phyloP scores from a whole-genome alignment of 2,329 filamentous ascomycete genomes.

The Talaromyces marneffei region DNA sequence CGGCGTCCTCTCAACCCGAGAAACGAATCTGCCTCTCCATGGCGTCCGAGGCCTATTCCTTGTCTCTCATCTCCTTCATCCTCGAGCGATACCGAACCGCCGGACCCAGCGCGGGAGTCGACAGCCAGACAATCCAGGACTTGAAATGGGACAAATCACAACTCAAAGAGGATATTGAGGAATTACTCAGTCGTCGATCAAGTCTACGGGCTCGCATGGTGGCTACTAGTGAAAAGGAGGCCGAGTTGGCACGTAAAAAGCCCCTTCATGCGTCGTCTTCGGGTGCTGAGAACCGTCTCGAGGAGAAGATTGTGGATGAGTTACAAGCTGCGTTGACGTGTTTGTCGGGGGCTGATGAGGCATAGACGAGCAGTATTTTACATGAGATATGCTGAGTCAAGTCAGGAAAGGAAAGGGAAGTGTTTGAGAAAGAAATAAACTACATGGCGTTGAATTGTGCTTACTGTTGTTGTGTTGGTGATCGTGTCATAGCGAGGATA shows the following conservation, averaged over 20 bases:
- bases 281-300: slow-evolving; percentile 59
- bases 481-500: slow-evolving; percentile 5
- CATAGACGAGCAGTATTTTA: too few relatives aligned
- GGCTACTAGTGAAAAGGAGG: slow-evolving; percentile 66
- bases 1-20: slow-evolving; percentile 38
- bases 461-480: background rate
- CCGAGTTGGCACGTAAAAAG: slow-evolving; percentile 51
- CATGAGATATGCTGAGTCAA: background rate
- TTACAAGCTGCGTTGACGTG: slow-evolving; percentile 51
- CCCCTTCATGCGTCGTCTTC: slow-evolving; percentile 34
- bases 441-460: background rate
- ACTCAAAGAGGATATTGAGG: slow-evolving; percentile 76
- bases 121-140: slow-evolving; percentile 59
- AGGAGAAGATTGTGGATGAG: slow-evolving; percentile 68
- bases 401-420: background rate
- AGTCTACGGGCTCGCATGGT: slow-evolving; percentile 67
- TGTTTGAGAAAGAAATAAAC: background rate
- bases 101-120: slow-evolving; percentile 57
- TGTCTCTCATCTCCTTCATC: slow-evolving; percentile 69
- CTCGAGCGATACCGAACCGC: slow-evolving; percentile 59
- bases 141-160: slow-evolving; percentile 68
- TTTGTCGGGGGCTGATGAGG: slow-evolving; percentile 34
- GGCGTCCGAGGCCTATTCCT: slow-evolving; percentile 70
- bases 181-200: slow-evolving; percentile 65
- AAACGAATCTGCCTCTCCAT: slow-evolving; percentile 66